phyloP scores from a whole-genome alignment of 1,284 basidiomycete species.

The Trichosporon coremiiforme region DNA sequence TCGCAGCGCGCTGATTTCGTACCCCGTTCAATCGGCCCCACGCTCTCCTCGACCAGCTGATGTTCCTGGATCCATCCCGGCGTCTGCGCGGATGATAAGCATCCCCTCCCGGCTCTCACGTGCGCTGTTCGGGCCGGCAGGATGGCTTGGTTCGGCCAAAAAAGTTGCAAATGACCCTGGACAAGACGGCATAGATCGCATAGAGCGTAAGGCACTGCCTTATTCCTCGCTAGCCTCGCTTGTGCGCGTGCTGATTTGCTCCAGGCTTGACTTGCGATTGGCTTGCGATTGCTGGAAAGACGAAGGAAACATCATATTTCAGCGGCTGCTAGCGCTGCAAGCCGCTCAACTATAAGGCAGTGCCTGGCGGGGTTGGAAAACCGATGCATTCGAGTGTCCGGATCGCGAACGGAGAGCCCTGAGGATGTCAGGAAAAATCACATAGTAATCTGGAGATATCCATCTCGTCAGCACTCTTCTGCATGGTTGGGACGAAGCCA shows the following conservation, averaged over 20 bases:
- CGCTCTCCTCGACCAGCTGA: not conserved
- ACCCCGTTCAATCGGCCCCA: not conserved
- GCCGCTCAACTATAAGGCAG: not conserved
- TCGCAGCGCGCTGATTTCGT: not conserved
- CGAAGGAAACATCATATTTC: too few relatives aligned
- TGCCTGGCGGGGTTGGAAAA: conserved; percentile 3
- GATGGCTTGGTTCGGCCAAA: not conserved
- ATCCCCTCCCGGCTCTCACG: not conserved
- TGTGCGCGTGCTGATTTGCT: too few relatives aligned
- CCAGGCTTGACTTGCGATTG: too few relatives aligned
- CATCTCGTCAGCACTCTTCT: too few relatives aligned
- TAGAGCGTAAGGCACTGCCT: conserved; percentile 8
- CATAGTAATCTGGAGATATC: too few relatives aligned
- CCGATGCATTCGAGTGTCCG: too few relatives aligned
- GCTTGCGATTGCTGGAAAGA: too few relatives aligned
- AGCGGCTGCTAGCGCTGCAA: too few relatives aligned
- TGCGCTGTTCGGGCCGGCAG: not conserved
- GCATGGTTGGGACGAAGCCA: too few relatives aligned
- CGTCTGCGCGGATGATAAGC: not conserved
- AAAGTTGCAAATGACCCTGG: conserved; percentile 8
- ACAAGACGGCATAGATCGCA: not conserved
- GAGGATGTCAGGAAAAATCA: too few relatives aligned
- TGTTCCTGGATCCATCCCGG: not conserved
- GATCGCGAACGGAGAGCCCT: too few relatives aligned
- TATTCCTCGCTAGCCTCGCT: not conserved